Evolutionary conservation across 2,329 filamentous ascomycete genomes (phyloP), one percentile per base, ranked within the genome.

Genomic region (Bisporella sp.): DNA sequence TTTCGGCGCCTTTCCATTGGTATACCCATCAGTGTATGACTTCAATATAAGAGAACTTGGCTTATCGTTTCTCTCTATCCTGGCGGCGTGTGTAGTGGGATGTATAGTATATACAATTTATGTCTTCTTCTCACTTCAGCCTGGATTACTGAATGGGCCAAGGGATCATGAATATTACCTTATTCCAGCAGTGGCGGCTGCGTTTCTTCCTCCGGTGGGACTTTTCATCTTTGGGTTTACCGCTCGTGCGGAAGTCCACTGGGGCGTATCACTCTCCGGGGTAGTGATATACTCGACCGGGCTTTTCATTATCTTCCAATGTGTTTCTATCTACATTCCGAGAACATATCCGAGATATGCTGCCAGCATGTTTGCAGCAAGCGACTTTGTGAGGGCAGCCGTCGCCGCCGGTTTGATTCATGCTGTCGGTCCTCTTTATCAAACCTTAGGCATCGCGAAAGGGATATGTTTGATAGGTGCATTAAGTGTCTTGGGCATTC

Each of bases 1-100:
- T 67, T 85, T 85, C 61, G 81, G 85, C 59, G 77, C 77, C n/a
- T 85, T 85, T 64, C 81, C 81, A 4, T 68, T 83, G 11, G 79
- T 85, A 49, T 86, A 82, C 62, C 72, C 73, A 2, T 71, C 71
- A 39, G 69, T 75, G 59, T 85, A 86, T 66, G 64, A 68, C 61
- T 83, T 86, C 74, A 75, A 71, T 52, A 65, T 77, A 2, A 79
- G 80, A 37, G 63, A 80, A 55, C 67, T 78, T 54, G 79, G 81
- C 31, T 72, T 84, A 7, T 74, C 81, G 42, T 85, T 85, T 69
- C 68, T 81, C 45, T 78, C 75, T 56, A 73, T 84, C 59, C 68
- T 81, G 30, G 72, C 83, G n/a, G 71, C 77, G 7, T 80, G 76
- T 59, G 51, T 79, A 5, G 61, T 82, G 50, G 78, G 74, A 39